Evolutionary conservation across 305 asterid genomes (phyloP).

Genomic region (Solanum chacoense): DNA sequence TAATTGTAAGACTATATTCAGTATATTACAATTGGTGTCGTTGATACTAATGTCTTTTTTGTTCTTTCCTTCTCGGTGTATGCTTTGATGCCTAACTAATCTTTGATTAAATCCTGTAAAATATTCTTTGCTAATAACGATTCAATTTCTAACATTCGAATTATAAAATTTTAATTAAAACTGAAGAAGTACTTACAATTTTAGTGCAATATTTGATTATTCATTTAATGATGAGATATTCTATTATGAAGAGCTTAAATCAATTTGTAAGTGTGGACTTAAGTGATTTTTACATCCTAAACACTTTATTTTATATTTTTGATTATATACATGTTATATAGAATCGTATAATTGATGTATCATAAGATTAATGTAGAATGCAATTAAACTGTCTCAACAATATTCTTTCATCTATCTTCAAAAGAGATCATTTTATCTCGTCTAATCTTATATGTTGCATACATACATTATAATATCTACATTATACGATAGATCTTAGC

Average conservation of each 20-base stretch:
- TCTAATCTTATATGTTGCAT: not conserved
- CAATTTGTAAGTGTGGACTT: not conserved
- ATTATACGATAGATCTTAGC: not conserved
- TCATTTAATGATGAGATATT: not conserved
- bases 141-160: not conserved
- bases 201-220: accelerated
- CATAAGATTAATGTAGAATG: not conserved
- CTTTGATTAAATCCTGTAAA: not conserved
- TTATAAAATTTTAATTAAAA: too few relatives aligned
- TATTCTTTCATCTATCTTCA: not conserved
- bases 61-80: not conserved
- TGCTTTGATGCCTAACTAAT: not conserved
- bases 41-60: not conserved
- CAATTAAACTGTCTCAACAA: not conserved
- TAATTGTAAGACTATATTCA: not conserved
- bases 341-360: not conserved
- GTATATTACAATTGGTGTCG: not conserved
- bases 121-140: not conserved
- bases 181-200: not conserved
- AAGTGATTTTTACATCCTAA: too few relatives aligned
- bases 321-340: not conserved
- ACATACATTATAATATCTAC: not conserved
- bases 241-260: not conserved
- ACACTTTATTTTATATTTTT: not conserved
- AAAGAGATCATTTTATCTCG: not conserved